These are phyloP conservation scores for Leucosporidium yakuticum DNA, from an alignment of 768 basidiomycete species.

Conservation along the genomic window DNA sequence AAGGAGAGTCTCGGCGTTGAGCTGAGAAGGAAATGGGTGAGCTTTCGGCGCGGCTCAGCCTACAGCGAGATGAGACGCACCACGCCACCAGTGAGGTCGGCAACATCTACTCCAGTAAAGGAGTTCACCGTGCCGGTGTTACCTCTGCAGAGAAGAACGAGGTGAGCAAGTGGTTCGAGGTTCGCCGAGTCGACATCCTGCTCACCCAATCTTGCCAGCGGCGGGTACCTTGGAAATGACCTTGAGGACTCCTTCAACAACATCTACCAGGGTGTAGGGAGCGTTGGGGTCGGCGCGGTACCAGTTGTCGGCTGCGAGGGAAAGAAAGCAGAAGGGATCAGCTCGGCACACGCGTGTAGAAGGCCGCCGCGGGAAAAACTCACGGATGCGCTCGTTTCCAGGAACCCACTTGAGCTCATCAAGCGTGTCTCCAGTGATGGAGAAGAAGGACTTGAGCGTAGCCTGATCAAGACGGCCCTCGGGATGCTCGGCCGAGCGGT, in stretches of 20 bases:
- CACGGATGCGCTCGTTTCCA: background rate
- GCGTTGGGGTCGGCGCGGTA: background rate
- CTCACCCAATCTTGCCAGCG: background rate
- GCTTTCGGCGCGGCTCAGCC: background rate
- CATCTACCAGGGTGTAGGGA: background rate
- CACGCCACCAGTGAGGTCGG: background rate
- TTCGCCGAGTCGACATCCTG: background rate
- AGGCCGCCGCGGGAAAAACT: background rate
- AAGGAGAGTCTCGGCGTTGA: background rate
- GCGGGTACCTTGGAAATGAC: background rate
- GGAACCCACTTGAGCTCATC: background rate
- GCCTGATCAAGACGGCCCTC: background rate
- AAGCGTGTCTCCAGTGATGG: background rate
- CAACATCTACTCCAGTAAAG: background rate
- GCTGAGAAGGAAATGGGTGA: background rate
- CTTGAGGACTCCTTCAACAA: background rate
- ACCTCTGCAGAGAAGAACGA: background rate
- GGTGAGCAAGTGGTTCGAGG: background rate
- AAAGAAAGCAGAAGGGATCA: background rate
- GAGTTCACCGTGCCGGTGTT: conserved; percentile 7
- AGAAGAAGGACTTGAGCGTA: conserved; percentile 2
- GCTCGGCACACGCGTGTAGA: too few species aligned
- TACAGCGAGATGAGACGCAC: background rate
- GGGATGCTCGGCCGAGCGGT: conserved; percentile 1
- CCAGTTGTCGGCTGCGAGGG: background rate